Base-by-base conservation (phyloP, 768 basidiomycete genomes). In the Crepidotus variabilis region DNA sequence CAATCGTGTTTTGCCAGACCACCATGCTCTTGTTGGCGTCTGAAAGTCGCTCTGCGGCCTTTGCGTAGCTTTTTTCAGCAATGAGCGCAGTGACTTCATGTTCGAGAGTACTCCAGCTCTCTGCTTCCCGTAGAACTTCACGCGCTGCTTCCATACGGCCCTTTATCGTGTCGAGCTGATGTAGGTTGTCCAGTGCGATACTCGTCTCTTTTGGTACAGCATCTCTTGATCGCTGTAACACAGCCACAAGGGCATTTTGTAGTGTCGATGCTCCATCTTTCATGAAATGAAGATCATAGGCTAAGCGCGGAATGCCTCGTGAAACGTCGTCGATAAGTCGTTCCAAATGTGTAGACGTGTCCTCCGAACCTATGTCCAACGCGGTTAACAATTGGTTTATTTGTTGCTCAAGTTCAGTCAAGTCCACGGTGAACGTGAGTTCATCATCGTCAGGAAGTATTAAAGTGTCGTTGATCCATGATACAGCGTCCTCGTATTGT, bases 281-380 rank as follows among this genome's bases (percentile, higher is more conserved):
- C 86, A 98, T 95, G 75, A 97, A 97, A 68, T 98, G 95, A 34
- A 99, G 78, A 71, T 98, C 97, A 69, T 97, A 98, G 1, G 91
- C 86, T 47, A 99, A 79, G 36, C 97, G 84, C 11, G 97, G 93
- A 20, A 98, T 87, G 4, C 87, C 84, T 50, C 94, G 84, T 1
- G 95, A 93, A 45, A 98, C 91, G 67, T 98, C 94, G 66, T 94
- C 88, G 57, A 99, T 94, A 47, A 86, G 83, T 58, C 86, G 86
- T 69, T 98, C 97, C 55, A 98, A 82, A 52, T 88, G 78, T 10
- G 86, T 74, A 2, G 94, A 91, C 0, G 94, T 95, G 63, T 98
- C 95, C 66, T 94, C 88, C 45, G 86, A 86, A 34, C 92, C 87
- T 36, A 94, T 81, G 58, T 96, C 93, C 22, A 97, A 81, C n/a